Base-by-base conservation (phyloP, 495 filamentous ascomycete genomes). In the Annulohypoxylon stygium region DNA sequence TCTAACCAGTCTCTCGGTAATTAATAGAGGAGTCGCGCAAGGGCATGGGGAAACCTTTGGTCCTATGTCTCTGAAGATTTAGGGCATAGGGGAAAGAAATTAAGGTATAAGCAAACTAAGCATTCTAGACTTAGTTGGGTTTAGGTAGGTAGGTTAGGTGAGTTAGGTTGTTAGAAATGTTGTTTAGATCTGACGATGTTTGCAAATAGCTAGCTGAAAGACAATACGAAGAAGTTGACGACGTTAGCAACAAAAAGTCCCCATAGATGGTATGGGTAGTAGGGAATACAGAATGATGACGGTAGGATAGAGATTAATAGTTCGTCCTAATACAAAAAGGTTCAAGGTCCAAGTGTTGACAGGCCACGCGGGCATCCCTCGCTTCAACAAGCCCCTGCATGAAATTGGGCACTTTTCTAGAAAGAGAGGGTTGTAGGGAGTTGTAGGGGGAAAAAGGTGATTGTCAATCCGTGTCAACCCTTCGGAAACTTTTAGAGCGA, bases 341-440 rank as follows among this genome's bases (percentile, higher is more conserved):
- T 57, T 67, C 63, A 60, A 72, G 69, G 63, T 61, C 36, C 30
- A 74, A 68, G 34, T 47, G 48, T 61, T 67, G 66, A 70, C 71
- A 63, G 58, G 50, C 71, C 61, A 70, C 50, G 57, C 55, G 62
- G 62, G 53, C 30, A 68, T 67, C 55, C 68, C 55, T 75, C 67
- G 59, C 64, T 68, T 71, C 58, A 51, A 11, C 53, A 61, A 25
- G 55, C 73, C 73, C 73, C 73, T 75, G 73, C 68, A 75, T 75
- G 73, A 75, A 75, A 75, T 71, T 75, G 73, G 67, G 68, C 57
- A 67, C 67, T 69, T 70, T 75, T 75, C 68, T 68, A 71, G 68
- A 71, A 75, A 61, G 51, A 67, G 65, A 64, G 50, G 63, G 23
- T 43, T 39, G 36, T 9, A 39, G 39, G 39, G 12, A 41, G 65